Conservation (phyloP, 1,139 yeast species). For the Saccharomyces hybrid region DNA sequence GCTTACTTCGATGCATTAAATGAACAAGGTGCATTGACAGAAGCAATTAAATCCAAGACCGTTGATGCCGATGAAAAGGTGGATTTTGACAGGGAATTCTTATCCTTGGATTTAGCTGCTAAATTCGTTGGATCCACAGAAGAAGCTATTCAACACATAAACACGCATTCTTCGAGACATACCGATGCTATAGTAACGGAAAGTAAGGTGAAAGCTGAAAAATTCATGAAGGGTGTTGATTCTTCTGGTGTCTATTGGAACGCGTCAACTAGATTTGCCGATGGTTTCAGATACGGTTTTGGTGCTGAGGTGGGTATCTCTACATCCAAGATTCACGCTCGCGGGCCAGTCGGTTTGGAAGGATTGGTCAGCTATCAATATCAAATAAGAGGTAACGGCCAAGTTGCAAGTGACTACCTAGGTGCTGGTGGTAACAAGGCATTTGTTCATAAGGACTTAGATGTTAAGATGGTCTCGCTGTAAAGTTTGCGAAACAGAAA, state of each 20-base stretch:
- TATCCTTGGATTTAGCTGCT: constrained; percentile 76
- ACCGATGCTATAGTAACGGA: constrained; percentile 89
- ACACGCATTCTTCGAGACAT: constrained; percentile 87
- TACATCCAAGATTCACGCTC: constrained; percentile 91
- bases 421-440: constrained; percentile 86
- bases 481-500: constrained; percentile 4
- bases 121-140: constrained; percentile 49
- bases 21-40: constrained; percentile 22
- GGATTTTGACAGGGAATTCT: constrained; percentile 77
- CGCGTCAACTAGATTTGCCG: constrained; percentile 93
- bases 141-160: constrained; percentile 77
- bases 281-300: constrained; percentile 95
- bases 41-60: constrained; percentile 26
- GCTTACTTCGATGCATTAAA: constrained; percentile 23
- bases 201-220: constrained; percentile 57
- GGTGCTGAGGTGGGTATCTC: constrained; percentile 98
- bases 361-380: constrained; percentile 95
- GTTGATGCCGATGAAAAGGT: constrained; percentile 43
- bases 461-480: constrained; percentile 26
- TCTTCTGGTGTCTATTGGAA: constrained; percentile 99
- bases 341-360: constrained; percentile 98
- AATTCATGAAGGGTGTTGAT: constrained; percentile 77
- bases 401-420: constrained; percentile 78
- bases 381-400: constrained; percentile 85
- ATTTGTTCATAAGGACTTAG: constrained; percentile 66